Conservation (phyloP, 2,329 filamentous ascomycete genomes). For the Aspergillus chevalieri region DNA sequence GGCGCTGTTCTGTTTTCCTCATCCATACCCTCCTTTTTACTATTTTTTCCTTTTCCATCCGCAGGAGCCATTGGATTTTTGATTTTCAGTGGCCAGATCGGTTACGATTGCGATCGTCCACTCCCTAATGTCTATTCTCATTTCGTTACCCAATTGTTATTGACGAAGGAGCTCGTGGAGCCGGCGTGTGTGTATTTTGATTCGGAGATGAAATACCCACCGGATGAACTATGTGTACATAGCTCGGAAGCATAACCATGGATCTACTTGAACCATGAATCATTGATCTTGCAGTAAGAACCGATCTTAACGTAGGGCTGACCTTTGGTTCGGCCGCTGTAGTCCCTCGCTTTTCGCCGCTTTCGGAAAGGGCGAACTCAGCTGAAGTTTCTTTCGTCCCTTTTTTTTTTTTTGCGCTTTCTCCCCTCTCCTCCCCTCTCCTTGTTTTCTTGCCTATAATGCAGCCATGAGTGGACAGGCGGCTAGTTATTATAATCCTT, state of each 20-base stretch:
- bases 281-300: conserved; percentile 1
- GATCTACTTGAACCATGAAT: neutral
- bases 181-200: neutral
- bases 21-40: neutral
- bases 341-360: neutral
- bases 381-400: neutral
- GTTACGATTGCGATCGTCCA: neutral
- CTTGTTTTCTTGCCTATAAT: conserved; percentile 3
- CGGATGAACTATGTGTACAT: neutral
- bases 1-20: conserved; percentile 1
- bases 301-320: conserved; percentile 1
- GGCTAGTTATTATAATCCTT: conserved; percentile 30
- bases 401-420: conserved; percentile 1
- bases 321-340: neutral
- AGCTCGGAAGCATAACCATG: neutral
- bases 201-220: too few relatives aligned
- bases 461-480: conserved; percentile 33
- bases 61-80: neutral
- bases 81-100: neutral
- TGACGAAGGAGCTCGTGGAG: neutral
- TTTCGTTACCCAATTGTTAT: neutral
- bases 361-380: neutral
- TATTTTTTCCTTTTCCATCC: conserved; percentile 1
- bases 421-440: neutral
- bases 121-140: neutral